Evolutionary conservation across 2,329 filamentous ascomycete genomes (phyloP).

Genomic region (Pestalotiopsis sp.): DNA sequence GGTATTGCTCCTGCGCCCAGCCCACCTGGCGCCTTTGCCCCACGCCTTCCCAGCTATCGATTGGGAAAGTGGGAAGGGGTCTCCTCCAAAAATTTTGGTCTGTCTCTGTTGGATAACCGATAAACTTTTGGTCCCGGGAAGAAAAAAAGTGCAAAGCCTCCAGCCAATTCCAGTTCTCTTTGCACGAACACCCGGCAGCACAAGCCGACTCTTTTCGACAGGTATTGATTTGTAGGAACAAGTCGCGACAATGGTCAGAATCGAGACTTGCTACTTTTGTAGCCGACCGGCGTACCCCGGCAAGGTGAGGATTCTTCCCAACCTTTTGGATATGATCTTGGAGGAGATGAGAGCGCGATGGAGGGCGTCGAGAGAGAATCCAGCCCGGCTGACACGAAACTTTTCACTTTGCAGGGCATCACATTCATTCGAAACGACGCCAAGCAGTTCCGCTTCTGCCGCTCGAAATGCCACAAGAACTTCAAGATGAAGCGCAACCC

Average conservation of each 20-base stretch:
- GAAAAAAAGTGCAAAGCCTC: neutral
- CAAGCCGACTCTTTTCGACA: neutral
- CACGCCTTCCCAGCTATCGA: neutral
- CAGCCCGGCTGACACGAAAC: neutral
- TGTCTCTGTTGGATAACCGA: neutral
- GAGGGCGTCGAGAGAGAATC: neutral
- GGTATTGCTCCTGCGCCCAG: neutral
- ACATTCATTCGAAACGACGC: slow-evolving; percentile 29
- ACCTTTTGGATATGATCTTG: neutral
- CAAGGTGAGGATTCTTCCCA: slow-evolving; percentile 45
- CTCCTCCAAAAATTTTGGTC: slow-evolving; percentile 6
- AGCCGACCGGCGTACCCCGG: slow-evolving; percentile 66
- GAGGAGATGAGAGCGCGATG: neutral
- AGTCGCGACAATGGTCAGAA: slow-evolving; percentile 35
- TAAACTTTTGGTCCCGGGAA: neutral
- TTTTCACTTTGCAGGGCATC: neutral
- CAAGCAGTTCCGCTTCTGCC: slow-evolving; percentile 58
- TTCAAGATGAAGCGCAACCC: slow-evolving; percentile 89
- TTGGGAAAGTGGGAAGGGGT: neutral
- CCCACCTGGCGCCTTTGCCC: slow-evolving; percentile 1
- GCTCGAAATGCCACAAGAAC: slow-evolving; percentile 37
- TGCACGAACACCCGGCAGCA: neutral
- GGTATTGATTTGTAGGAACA: neutral
- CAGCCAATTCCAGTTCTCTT: neutral
- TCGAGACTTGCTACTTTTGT: slow-evolving; percentile 74